These are phyloP conservation scores for Catenaria anguillulae DNA, from an alignment of 371 early-diverging fungal genomes.

Conservation along the genomic window DNA sequence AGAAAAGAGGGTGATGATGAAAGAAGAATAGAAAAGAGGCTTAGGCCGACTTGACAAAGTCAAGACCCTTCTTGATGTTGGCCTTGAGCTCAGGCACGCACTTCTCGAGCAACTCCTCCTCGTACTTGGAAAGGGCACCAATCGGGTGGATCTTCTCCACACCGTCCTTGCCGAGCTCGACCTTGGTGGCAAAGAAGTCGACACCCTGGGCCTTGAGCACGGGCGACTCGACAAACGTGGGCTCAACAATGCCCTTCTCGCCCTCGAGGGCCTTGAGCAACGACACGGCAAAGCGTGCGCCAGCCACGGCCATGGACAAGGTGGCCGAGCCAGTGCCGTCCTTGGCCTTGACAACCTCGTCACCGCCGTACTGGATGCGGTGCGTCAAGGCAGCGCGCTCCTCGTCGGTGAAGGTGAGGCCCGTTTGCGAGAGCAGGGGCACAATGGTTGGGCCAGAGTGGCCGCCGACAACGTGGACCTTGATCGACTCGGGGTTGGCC, in stretches of 20 bases:
- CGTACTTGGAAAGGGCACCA: slow-evolving; percentile 69
- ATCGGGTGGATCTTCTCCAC: slow-evolving; percentile 82
- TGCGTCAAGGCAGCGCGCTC: slow-evolving; percentile 84
- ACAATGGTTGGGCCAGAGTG: slow-evolving; percentile 98
- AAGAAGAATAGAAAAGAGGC: neutral
- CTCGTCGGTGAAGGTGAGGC: slow-evolving; percentile 67
- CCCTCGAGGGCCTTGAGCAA: slow-evolving; percentile 75
- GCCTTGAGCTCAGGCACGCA: slow-evolving; percentile 84
- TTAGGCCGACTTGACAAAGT: slow-evolving; percentile 29
- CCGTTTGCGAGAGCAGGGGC: slow-evolving; percentile 76
- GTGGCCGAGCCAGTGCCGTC: slow-evolving; percentile 96
- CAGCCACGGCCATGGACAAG: slow-evolving; percentile 96
- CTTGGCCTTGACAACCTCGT: slow-evolving; percentile 99
- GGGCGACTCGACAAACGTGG: slow-evolving; percentile 81
- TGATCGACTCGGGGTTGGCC: slow-evolving; percentile 53
- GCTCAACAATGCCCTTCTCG: slow-evolving; percentile 80
- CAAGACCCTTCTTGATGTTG: slow-evolving; percentile 76
- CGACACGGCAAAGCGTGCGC: slow-evolving; percentile 86
- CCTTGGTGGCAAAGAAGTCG: slow-evolving; percentile 89
- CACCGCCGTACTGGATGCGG: slow-evolving; percentile 98
- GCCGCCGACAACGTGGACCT: slow-evolving; percentile 92
- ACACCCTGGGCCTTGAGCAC: slow-evolving; percentile 54
- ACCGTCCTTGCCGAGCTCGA: slow-evolving; percentile 88
- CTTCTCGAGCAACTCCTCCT: slow-evolving; percentile 72
- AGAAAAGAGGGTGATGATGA: too few relatives aligned